Percentiles rank a stretch among this genome's conserved stretches.
phyloP scores from a whole-genome alignment of 2,329 filamentous ascomycete species.

The Xylariaceae sp. region DNA sequence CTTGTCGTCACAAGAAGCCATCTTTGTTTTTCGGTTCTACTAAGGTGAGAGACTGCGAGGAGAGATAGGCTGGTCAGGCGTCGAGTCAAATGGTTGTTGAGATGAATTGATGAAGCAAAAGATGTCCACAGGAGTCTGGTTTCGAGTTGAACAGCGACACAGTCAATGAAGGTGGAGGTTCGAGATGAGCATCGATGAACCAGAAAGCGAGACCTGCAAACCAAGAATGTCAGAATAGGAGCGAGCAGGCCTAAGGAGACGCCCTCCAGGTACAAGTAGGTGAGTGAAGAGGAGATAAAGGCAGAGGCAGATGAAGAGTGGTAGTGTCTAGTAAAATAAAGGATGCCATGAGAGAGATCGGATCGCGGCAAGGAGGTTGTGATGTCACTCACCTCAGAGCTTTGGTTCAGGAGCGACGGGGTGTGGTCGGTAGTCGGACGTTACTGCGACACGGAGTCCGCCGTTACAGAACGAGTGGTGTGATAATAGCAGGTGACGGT shows the following conservation, averaged over 20 bases:
- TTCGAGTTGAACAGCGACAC: conserved; percentile 2
- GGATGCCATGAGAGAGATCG: not conserved
- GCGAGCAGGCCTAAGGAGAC: not conserved
- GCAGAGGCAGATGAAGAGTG: no score
- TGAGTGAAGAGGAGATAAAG: not conserved
- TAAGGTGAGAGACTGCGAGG: not conserved
- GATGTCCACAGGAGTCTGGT: not conserved
- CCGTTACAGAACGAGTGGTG: not conserved
- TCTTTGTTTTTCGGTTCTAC: conserved; percentile 5
- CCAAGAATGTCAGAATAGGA: conserved; percentile 8
- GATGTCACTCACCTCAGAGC: conserved; percentile 2
- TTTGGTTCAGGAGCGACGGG: conserved; percentile 3
- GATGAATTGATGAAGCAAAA: conserved; percentile 12
- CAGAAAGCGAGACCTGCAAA: conserved; percentile 9
- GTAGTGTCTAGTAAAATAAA: no score
- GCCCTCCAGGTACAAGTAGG: not conserved
- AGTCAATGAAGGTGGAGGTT: conserved; percentile 2
- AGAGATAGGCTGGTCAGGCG: not conserved
- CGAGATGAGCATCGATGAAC: conserved; percentile 3
- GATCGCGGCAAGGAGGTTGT: not conserved
- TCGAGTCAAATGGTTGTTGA: conserved; percentile 3
- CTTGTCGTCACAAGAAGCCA: conserved; percentile 18
- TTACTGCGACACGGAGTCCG: not conserved
- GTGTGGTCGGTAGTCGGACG: not conserved
- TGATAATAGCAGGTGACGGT: not conserved